Percentiles rank a stretch among this genome's conserved stretches.
Conservation (phyloP, 2,329 filamentous ascomycete genomes). For the Aspergillus flavus region DNA sequence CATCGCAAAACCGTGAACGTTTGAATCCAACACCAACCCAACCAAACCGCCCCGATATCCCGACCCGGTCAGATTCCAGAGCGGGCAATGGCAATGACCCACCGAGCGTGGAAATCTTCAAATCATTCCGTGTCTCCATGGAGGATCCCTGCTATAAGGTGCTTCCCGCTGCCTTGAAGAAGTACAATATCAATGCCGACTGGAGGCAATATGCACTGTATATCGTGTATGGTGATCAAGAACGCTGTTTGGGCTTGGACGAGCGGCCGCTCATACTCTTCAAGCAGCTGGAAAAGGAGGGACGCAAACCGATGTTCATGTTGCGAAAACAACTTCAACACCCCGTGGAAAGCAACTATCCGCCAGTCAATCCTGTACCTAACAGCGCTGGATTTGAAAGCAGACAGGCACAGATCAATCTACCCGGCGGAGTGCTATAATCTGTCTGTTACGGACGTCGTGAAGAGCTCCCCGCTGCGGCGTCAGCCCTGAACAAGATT, state of each 20-base stretch:
- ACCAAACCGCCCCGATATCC: conserved; percentile 35
- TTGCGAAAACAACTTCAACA: conserved; percentile 68
- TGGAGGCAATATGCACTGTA: conserved; percentile 98
- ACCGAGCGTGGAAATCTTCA: conserved; percentile 86
- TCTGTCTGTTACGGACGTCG: not conserved
- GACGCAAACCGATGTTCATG: conserved; percentile 99
- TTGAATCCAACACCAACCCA: conserved; percentile 35
- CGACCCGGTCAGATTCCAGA: conserved; percentile 34
- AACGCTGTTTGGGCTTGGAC: conserved; percentile 86
- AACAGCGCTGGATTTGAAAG: conserved; percentile 36
- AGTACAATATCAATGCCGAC: conserved; percentile 97
- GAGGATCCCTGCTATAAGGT: conserved; percentile 98
- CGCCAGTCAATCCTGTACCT: conserved; percentile 29
- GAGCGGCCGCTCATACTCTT: conserved; percentile 95
- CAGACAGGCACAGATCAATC: conserved; percentile 34
- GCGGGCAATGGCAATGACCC: conserved; percentile 33
- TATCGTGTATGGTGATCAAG: conserved; percentile 98
- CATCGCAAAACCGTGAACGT: conserved; percentile 35
- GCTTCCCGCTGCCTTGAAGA: conserved; percentile 89
- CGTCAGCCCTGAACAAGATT: not conserved
- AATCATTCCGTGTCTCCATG: conserved; percentile 96
- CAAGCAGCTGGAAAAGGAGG: conserved; percentile 95
- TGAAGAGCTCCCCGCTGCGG: not conserved
- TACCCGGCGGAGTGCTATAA: conserved; percentile 37
- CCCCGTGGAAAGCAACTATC: conserved; percentile 40